Base-by-base conservation (phyloP, 176 grass and related monocot species). In the Oryza brachyantha region DNA sequence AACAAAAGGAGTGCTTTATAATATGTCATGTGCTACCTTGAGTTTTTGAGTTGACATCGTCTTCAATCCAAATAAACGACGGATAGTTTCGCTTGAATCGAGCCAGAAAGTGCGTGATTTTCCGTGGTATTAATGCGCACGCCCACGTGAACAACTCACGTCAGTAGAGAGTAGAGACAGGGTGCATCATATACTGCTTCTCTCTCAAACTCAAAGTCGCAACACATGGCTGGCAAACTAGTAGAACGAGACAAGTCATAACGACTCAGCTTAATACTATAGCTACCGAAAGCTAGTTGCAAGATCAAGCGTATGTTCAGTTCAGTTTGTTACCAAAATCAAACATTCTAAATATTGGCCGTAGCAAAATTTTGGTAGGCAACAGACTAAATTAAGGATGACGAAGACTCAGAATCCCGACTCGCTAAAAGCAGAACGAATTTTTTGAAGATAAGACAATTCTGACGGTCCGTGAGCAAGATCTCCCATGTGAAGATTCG, bases 71-170 rank as follows among this genome's bases (percentile, higher is more conserved):
- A 5, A 45, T 10, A 25, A 25, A 48, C 63, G 78, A 81, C 41
- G 42, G 43, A 41, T 17, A 26, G 16, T 10, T 62, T 12, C 85
- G 35, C 78, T 19, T 34, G 26, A 1, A 71, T 54, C 79, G 34
- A 82, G 66, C n/a, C 57, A 43, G 45, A 77, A 66, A 73, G 73
- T 24, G 70, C 67, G 61, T 28, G 73, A 41, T 52, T 50, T 8
- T 65, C 85, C 73, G 77, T 65, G 72, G 22, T 29, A 34, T 32
- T 66, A 32, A 52, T 52, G 48, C 48, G 5, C 46, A 21, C 17
- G 46, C 36, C 83, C 86, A 83, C 86, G 74, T 68, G 86, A 83
- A 74, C 21, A 39, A 25, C 10, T 4, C 22, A 75, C 84, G 84
- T n/a, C n/a, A n/a, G n/a, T n/a, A n/a, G n/a, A n/a, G n/a, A n/a